Base-by-base conservation (phyloP, 345 rosid species). In the Lepidium africanum region DNA sequence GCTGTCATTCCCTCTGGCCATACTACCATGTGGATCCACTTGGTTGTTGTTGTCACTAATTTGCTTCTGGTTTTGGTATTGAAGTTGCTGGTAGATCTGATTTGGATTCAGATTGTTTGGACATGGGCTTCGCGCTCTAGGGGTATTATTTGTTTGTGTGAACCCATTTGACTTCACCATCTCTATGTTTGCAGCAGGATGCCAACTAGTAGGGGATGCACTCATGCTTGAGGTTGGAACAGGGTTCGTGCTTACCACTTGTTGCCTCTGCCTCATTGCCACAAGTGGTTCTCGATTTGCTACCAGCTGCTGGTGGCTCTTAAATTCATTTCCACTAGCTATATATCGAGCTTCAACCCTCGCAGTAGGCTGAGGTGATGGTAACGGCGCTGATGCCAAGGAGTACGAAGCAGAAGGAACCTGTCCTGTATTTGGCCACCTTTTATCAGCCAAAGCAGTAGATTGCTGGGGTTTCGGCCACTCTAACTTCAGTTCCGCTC, bases 191-290 rank as follows among this genome's bases (percentile, higher is more conserved):
- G 63, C 74, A 7, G 80, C 64, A 30, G 90, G 84, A 68, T 72
- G 75, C 94, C 87, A 79, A 65, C 75, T 77, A 19, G 77, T 59
- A 77, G 85, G 81, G 40, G 91, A 75, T 43, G 77, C 53, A 63
- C 81, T 84, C 65, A 79, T 76, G 67, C 76, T 79, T 35, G 82
- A 65, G 30, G 75, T 72, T 30, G 88, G 83, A 66, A 78, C 63
- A 60, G 76, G 87, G 59, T 80, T 86, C 37, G 70, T 46, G 72
- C 72, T 87, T 57, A 80, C 45, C 54, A 88, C 80, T 74, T 89
- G 92, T 61, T 85, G 79, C 47, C 87, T 80, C 79, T 86, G 97
- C 85, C 87, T 86, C 87, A 89, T 72, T 41, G 47, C 58, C 10
- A 81, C 15, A 5, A 84, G 77, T 8, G 96, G 83, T 65, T 91